These are phyloP conservation scores for Penicillium expansum DNA, from an alignment of 2,329 filamentous ascomycete species.

Conservation along the genomic window DNA sequence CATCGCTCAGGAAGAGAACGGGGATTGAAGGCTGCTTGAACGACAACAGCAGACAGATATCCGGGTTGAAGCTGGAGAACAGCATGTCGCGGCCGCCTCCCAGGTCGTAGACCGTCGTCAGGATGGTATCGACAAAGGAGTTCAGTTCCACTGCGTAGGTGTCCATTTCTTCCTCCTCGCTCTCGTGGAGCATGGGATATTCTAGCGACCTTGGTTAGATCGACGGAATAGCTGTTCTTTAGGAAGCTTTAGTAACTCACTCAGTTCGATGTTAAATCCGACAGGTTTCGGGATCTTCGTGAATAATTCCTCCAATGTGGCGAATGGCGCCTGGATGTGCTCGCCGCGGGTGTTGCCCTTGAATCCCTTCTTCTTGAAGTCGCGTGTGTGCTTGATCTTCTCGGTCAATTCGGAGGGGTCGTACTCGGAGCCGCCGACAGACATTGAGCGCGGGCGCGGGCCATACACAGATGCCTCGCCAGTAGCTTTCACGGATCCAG, in stretches of 20 bases:
- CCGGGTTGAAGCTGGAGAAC: constrained; percentile 96
- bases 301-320: constrained; percentile 92
- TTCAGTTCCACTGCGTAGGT: constrained; percentile 94
- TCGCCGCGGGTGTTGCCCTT: constrained; percentile 93
- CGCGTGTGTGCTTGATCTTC: constrained; percentile 94
- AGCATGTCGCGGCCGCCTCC: constrained; percentile 84
- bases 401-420: constrained; percentile 56
- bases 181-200: constrained; percentile 97
- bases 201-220: constrained; percentile 48
- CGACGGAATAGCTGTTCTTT: constrained; percentile 27
- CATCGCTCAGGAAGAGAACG: constrained; percentile 89
- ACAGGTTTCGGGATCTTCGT: constrained; percentile 74
- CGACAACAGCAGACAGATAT: constrained; percentile 87
- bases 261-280: constrained; percentile 98
- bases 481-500: constrained; percentile 24
- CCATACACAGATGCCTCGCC: constrained; percentile 16
- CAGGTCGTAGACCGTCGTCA: constrained; percentile 84
- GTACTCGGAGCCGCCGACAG: constrained; percentile 54
- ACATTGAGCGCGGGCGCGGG: constrained; percentile 55
- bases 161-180: constrained; percentile 94
- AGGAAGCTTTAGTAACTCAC: constrained; percentile 36
- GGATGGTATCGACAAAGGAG: constrained; percentile 90
- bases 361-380: constrained; percentile 92
- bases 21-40: constrained; percentile 98
- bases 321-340: constrained; percentile 94